Evolutionary conservation across 2,329 filamentous ascomycete genomes (phyloP).

Genomic region (Emergomyces pasteurianus): DNA sequence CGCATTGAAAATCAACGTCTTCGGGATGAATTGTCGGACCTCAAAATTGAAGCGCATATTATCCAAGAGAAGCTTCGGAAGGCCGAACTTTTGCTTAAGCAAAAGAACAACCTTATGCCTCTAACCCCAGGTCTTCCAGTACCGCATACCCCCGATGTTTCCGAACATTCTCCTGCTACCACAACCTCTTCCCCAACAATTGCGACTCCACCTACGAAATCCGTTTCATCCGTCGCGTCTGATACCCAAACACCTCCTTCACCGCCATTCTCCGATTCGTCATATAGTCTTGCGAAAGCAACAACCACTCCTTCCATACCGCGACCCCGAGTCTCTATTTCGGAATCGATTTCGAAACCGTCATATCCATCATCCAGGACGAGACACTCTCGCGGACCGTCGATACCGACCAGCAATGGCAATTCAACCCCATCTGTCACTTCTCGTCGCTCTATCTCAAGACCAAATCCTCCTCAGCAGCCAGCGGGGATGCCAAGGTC

Average conservation of each 20-base stretch:
- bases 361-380: conserved; percentile 30
- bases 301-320: conserved; percentile 41
- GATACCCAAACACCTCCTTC: conserved; percentile 76
- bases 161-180: conserved; percentile 62
- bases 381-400: conserved; percentile 46
- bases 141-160: conserved; percentile 49
- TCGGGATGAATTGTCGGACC: conserved; percentile 79
- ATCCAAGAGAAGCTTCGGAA: conserved; percentile 86
- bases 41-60: conserved; percentile 91
- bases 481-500: conserved; percentile 19
- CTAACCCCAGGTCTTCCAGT: conserved; percentile 37
- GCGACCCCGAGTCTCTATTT: conserved; percentile 32
- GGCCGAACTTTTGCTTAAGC: conserved; percentile 41
- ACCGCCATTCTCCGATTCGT: conserved; percentile 82
- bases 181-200: conserved; percentile 81
- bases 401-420: conserved; percentile 40
- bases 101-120: conserved; percentile 40
- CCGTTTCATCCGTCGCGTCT: conserved; percentile 47
- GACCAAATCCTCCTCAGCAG: conserved; percentile 12
- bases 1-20: conserved; percentile 85
- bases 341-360: conserved; percentile 43
- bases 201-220: conserved; percentile 70
- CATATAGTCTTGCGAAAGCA: conserved; percentile 46
- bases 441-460: conserved; percentile 25
- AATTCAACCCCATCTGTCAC: conserved; percentile 35